Evolutionary conservation across 2,329 filamentous ascomycete species (phyloP).

Genomic region (Neonectria hederae): DNA sequence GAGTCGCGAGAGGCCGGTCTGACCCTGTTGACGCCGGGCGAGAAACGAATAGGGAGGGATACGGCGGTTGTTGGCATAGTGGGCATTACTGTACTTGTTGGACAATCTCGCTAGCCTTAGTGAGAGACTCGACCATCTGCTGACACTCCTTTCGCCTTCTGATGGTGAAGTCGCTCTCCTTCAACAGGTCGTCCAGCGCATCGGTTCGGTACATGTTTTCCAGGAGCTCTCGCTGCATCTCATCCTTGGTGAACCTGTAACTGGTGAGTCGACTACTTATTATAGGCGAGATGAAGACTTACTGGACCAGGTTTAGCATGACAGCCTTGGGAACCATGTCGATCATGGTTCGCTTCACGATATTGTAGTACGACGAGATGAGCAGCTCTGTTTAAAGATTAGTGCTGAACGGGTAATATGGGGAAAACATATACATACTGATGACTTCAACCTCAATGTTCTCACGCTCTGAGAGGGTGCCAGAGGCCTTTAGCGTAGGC

Average conservation of each 20-base stretch:
- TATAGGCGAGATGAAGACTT: constrained; percentile 54
- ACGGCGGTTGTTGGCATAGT: constrained; percentile 6
- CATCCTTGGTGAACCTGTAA: constrained; percentile 87
- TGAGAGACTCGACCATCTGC: constrained; percentile 96
- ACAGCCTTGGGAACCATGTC: constrained; percentile 99
- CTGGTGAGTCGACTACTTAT: constrained; percentile 30
- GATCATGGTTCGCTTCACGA: constrained; percentile 97
- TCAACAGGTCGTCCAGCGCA: constrained; percentile 91
- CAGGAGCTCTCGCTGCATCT: constrained; percentile 96
- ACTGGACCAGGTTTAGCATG: constrained; percentile 97
- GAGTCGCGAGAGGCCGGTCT: constrained; percentile 23
- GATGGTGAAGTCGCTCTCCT: constrained; percentile 97
- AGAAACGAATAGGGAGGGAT: constrained; percentile 23
- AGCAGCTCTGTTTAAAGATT: constrained; percentile 74
- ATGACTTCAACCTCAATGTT: constrained; percentile 98
- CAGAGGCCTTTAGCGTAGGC: constrained; percentile 90
- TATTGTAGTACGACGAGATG: constrained; percentile 97
- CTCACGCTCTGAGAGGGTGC: constrained; percentile 92
- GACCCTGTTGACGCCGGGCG: constrained; percentile 21
- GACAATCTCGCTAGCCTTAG: constrained; percentile 94
- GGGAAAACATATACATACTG: constrained; percentile 67
- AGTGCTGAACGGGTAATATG: constrained; percentile 8
- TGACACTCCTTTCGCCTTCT: constrained; percentile 96
- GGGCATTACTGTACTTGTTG: constrained; percentile 72
- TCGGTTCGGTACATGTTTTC: constrained; percentile 97